These are phyloP conservation scores for Fusarium stilboides DNA, from an alignment of 2,329 filamentous ascomycete species.

Conservation along the genomic window DNA sequence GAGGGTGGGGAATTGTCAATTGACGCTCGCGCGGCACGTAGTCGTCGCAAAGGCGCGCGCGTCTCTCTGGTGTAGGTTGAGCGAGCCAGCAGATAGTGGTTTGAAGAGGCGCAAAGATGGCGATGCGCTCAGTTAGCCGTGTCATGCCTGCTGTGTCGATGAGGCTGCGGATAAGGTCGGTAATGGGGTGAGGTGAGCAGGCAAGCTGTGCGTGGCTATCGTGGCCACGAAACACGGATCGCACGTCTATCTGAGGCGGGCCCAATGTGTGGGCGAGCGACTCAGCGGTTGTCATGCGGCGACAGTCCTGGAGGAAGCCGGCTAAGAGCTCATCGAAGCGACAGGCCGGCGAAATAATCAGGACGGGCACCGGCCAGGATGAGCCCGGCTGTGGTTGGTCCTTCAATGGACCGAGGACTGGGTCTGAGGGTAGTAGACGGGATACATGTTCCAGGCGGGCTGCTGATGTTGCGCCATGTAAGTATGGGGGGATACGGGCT, in stretches of 20 bases:
- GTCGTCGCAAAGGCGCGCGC: slow-evolving; percentile 40
- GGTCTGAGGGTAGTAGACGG: slow-evolving; percentile 54
- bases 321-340: slow-evolving; percentile 55
- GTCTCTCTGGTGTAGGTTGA: slow-evolving; percentile 53
- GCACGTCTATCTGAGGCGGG: slow-evolving; percentile 53
- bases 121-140: slow-evolving; percentile 53
- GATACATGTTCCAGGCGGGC: slow-evolving; percentile 54
- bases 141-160: slow-evolving; percentile 50
- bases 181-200: slow-evolving; percentile 50
- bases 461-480: slow-evolving; percentile 52
- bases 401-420: slow-evolving; percentile 54
- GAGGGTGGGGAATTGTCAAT: slow-evolving; percentile 48
- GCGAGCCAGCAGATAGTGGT: slow-evolving; percentile 51
- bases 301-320: slow-evolving; percentile 56
- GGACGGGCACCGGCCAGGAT: slow-evolving; percentile 54
- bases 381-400: slow-evolving; percentile 43
- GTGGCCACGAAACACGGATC: slow-evolving; percentile 53
- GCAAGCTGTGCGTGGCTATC: slow-evolving; percentile 40
- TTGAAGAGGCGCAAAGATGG: slow-evolving; percentile 53
- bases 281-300: slow-evolving; percentile 50
- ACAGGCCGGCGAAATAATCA: slow-evolving; percentile 50
- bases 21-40: slow-evolving; percentile 51
- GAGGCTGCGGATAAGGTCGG: slow-evolving; percentile 51
- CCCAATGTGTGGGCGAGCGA: slow-evolving; percentile 52
- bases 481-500: slow-evolving; percentile 39